phyloP scores from a whole-genome alignment of 2,329 filamentous ascomycete genomes.

The Phoma herbarum region DNA sequence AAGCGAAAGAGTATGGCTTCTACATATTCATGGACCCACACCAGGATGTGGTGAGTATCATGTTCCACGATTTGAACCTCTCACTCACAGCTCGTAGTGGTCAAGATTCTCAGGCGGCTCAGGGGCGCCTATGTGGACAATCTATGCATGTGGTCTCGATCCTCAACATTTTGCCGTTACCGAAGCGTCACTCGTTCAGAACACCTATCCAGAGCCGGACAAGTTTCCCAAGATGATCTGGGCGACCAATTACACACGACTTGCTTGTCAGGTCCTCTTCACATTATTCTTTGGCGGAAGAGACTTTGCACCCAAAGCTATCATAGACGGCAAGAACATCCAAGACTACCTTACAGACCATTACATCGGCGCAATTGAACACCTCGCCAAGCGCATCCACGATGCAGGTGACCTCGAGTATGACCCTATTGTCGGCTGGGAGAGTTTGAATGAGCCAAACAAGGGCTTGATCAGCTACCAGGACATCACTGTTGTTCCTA shows the following conservation, averaged over 20 bases:
- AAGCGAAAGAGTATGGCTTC: constrained; percentile 90
- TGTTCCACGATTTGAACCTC: no score
- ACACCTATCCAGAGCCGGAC: constrained; percentile 85
- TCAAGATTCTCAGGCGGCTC: constrained; percentile 93
- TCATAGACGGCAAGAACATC: constrained; percentile 94
- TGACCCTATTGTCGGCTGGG: constrained; percentile 91
- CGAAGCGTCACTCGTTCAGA: constrained; percentile 93
- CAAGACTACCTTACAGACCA: constrained; percentile 93
- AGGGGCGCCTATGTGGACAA: constrained; percentile 95
- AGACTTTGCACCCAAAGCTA: constrained; percentile 94
- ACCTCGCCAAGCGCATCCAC: constrained; percentile 83
- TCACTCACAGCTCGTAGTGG: constrained; percentile 67
- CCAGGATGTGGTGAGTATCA: constrained; percentile 83
- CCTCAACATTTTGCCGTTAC: constrained; percentile 85
- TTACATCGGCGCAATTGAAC: constrained; percentile 79
- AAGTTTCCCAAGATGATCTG: constrained; percentile 98
- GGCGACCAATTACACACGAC: constrained; percentile 93
- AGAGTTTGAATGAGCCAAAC: constrained; percentile 95
- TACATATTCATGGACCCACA: constrained; percentile 99
- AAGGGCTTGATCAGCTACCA: constrained; percentile 84
- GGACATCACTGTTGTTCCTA: constrained; percentile 82
- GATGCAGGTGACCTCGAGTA: constrained; percentile 90
- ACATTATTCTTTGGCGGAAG: constrained; percentile 91
- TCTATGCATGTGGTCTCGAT: constrained; percentile 93
- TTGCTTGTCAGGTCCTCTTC: constrained; percentile 90